Conservation (phyloP, 2,329 filamentous ascomycete genomes). For the Rhinocladiella similis region DNA sequence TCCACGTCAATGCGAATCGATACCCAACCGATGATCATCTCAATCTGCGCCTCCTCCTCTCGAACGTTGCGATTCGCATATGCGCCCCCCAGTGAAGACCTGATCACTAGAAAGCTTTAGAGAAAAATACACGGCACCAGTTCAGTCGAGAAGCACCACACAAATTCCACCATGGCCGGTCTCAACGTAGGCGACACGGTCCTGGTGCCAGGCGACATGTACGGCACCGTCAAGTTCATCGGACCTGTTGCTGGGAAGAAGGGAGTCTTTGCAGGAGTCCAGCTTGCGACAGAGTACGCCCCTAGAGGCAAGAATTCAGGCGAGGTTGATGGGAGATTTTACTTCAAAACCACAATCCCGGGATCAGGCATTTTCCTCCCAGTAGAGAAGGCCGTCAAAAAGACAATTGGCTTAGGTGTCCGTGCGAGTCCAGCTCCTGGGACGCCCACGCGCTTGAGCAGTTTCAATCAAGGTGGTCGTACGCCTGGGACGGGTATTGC, state of each 20-base stretch:
- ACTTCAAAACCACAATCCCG: constrained; percentile 76
- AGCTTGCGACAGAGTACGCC: constrained; percentile 79
- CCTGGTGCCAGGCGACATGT: constrained; percentile 69
- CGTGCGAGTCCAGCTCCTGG: constrained; percentile 19
- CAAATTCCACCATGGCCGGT: constrained; percentile 21
- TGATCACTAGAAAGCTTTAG: background rate
- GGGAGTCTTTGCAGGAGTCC: constrained; percentile 88
- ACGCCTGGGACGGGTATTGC: constrained; percentile 56
- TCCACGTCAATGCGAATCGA: background rate
- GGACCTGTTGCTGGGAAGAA: constrained; percentile 85
- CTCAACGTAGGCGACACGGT: constrained; percentile 29
- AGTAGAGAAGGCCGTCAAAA: constrained; percentile 72
- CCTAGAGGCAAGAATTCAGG: constrained; percentile 89
- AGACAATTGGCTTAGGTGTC: constrained; percentile 43
- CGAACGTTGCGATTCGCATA: background rate
- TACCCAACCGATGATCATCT: background rate
- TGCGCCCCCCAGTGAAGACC: background rate
- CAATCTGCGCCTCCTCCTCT: background rate
- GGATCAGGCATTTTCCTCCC: constrained; percentile 94
- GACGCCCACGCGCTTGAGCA: constrained; percentile 61
- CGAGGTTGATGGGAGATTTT: constrained; percentile 81
- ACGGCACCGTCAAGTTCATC: constrained; percentile 84
- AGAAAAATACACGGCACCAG: background rate
- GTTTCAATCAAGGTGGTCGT: constrained; percentile 49
- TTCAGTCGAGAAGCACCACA: background rate